These are phyloP conservation scores for Boletus barrowsii DNA, from an alignment of 768 basidiomycete species.

Conservation along the genomic window DNA sequence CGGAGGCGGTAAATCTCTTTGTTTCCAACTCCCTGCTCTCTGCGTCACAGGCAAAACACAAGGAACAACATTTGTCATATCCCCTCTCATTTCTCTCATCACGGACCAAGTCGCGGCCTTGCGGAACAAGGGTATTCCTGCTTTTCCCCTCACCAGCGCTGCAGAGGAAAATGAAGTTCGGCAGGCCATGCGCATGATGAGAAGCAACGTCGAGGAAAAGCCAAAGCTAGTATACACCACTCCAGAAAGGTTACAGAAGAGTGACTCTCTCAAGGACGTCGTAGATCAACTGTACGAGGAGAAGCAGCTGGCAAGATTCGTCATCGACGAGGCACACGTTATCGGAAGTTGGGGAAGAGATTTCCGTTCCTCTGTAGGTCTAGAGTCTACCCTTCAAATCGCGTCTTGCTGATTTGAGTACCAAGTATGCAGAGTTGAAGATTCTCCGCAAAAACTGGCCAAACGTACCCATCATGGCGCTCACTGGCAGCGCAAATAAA, in stretches of 20 bases:
- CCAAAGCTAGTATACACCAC: conserved; percentile 84
- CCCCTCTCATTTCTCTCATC: conserved; percentile 87
- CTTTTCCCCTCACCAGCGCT: conserved; percentile 65
- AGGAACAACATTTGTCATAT: conserved; percentile 88
- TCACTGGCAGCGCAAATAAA: conserved; percentile 91
- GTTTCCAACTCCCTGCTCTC: conserved; percentile 88
- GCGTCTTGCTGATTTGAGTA: conserved; percentile 9
- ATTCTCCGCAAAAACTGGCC: conserved; percentile 73
- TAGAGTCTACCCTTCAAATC: background rate
- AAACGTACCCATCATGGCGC: conserved; percentile 86
- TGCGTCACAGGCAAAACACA: conserved; percentile 65
- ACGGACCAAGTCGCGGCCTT: conserved; percentile 81
- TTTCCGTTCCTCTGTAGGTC: conserved; percentile 76
- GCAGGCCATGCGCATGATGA: conserved; percentile 42
- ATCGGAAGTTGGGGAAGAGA: conserved; percentile 94
- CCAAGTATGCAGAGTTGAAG: conserved; percentile 67
- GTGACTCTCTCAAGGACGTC: conserved; percentile 49
- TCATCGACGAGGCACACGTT: conserved; percentile 96
- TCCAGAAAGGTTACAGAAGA: conserved; percentile 81
- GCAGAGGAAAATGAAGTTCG: conserved; percentile 39
- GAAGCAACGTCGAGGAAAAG: conserved; percentile 36
- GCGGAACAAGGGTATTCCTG: conserved; percentile 60
- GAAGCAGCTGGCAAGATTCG: conserved; percentile 76
- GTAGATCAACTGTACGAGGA: conserved; percentile 56
- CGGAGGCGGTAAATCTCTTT: conserved; percentile 87